Evolutionary conservation across 2,329 filamentous ascomycete genomes (phyloP).

Genomic region (Arthrobotrys musiformis): DNA sequence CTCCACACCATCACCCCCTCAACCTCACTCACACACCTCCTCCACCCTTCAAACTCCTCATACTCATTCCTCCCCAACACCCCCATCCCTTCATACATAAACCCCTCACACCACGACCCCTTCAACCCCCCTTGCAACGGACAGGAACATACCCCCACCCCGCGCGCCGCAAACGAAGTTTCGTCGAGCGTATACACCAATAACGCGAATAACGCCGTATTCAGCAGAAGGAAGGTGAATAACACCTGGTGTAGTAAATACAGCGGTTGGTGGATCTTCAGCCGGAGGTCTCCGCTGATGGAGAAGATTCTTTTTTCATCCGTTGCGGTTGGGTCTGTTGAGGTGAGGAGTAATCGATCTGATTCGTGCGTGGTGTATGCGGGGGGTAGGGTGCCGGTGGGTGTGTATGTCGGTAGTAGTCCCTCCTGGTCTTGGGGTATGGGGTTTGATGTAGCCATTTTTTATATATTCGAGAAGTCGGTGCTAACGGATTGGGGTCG

Average conservation of each 20-base stretch:
- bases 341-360: not conserved
- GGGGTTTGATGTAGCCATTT: no score
- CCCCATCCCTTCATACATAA: not conserved
- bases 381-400: not conserved
- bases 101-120: not conserved
- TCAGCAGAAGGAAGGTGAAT: conserved; percentile 19
- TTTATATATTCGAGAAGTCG: no score
- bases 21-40: conserved; percentile 20
- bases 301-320: not conserved
- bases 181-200: conserved; percentile 20
- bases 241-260: not conserved
- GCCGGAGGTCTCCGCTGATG: not conserved
- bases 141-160: not conserved
- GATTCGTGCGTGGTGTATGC: not conserved
- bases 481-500: no score
- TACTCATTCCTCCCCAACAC: not conserved
- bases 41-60: conserved; percentile 12
- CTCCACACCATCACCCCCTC: conserved; percentile 18
- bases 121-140: not conserved
- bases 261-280: not conserved
- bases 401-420: not conserved
- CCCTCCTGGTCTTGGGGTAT: not conserved
- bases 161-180: not conserved
- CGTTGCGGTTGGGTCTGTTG: not conserved
- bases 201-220: conserved; percentile 26